Percentiles rank a stretch among this genome's conserved stretches.
Conservation (phyloP, 257 asterid species). For the Leptodermis oblonga region DNA sequence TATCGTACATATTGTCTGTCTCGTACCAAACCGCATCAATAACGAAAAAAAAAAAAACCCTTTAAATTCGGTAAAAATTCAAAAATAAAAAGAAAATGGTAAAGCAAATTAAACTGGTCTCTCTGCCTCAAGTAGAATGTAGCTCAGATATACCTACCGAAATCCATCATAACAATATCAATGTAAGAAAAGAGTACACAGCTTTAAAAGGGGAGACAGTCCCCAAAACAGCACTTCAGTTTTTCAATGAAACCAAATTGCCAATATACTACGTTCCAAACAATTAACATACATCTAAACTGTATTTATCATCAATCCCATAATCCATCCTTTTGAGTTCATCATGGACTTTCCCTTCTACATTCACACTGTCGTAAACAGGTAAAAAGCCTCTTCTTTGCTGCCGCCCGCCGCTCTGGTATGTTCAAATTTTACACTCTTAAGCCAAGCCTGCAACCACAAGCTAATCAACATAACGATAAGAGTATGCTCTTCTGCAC, state of each 20-base stretch:
- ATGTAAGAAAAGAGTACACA: no score
- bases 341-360: not conserved
- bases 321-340: not conserved
- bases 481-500: not conserved
- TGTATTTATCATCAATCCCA: not conserved
- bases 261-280: not conserved
- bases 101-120: not conserved
- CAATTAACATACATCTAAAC: not conserved
- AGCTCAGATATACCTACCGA: not conserved
- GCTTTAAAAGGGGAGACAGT: not conserved
- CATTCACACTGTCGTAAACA: not conserved
- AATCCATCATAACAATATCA: not conserved
- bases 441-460: conserved; percentile 9
- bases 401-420: conserved; percentile 13
- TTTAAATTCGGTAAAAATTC: no score
- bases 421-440: conserved; percentile 13
- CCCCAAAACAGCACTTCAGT: not conserved
- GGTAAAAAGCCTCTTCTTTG: conserved; percentile 12
- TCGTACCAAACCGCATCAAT: no score
- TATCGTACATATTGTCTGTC: no score
- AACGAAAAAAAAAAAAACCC: no score
- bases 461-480: not conserved
- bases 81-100: not conserved
- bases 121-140: not conserved
- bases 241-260: not conserved